Base-by-base conservation (phyloP, 208 protist genomes). In the Leptomonas seymouri region DNA sequence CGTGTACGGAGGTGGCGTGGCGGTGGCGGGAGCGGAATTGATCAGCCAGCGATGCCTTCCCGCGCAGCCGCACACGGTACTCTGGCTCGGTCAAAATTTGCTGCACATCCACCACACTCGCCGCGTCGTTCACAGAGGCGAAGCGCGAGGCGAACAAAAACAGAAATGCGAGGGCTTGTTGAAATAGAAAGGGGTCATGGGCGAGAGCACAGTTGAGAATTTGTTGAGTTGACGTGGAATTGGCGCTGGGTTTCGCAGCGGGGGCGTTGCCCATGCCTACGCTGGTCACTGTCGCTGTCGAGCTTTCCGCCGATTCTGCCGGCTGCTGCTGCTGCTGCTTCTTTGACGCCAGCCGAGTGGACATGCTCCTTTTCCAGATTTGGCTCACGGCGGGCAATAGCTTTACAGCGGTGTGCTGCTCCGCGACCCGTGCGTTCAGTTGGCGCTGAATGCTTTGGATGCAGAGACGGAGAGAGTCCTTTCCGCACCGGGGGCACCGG, bases 21-120 rank as follows among this genome's bases (percentile, higher is more conserved):
- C 87, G 91, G 69, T 96, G 89, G 5, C 70, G 73, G 14, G 87
- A 86, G 51, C 89, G 91, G 68, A 96, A 96, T 42, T 84, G 80
- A 61, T 96, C 91, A 1, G 86, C 79, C 30, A 86, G 68, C 9
- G 81, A 84, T 16, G 89, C 81, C 28, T 74, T 79, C 9, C 87
- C 84, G 42, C 82, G 78, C 12, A 81, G 74, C 6, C 89, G 80
- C 15, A 81, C 69, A 7, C 75, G 66, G 63, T 92, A 96, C 78
- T 96, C 91, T 11, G 64, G 64, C 58, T 86, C 81, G 1, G 91
- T 94, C 67, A 96, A 80, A 27, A 96, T 87, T 27, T 94, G 89
- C 44, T 91, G 83, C 41, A 66, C 61, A 65, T 93, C 84, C 31
- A 91, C 77, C 12, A 93, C 82, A 63, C 61, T 84, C 6, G 62